Percentiles rank a stretch among this genome's conserved stretches.
Conservation (phyloP, 2,329 filamentous ascomycete species). For the Ophioceras dolichostomum region DNA sequence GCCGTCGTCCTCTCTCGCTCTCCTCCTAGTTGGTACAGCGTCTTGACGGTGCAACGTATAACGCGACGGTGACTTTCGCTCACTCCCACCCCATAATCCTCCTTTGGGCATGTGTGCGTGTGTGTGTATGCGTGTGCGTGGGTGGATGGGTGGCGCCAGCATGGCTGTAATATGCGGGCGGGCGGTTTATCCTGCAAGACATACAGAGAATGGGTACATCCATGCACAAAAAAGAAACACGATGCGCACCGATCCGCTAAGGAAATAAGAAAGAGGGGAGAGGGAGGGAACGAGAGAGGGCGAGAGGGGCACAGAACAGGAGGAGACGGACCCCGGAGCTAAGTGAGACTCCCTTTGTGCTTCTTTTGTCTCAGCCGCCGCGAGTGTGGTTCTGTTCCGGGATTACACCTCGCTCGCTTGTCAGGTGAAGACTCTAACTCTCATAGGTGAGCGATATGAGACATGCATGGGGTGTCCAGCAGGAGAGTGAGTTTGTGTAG, state of each 20-base stretch:
- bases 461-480: neutral
- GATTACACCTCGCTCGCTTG: constrained; percentile 3
- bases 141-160: neutral
- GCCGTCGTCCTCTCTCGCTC: no score
- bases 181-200: neutral
- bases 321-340: no score
- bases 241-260: no score
- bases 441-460: constrained; percentile 2
- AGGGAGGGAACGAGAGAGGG: no score
- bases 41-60: no score
- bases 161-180: no score
- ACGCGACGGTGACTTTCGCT: no score
- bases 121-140: neutral
- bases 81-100: neutral
- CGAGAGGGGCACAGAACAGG: no score
- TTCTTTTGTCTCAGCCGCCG: neutral
- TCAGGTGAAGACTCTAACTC: neutral
- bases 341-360: no score
- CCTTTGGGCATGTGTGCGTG: neutral
- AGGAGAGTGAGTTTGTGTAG: neutral
- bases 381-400: neutral
- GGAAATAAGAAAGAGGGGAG: no score
- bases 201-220: neutral
- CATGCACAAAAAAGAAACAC: neutral
- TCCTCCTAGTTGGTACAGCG: no score